Base-by-base conservation (phyloP, 441 rosid genomes). In the California macrophylla region DNA sequence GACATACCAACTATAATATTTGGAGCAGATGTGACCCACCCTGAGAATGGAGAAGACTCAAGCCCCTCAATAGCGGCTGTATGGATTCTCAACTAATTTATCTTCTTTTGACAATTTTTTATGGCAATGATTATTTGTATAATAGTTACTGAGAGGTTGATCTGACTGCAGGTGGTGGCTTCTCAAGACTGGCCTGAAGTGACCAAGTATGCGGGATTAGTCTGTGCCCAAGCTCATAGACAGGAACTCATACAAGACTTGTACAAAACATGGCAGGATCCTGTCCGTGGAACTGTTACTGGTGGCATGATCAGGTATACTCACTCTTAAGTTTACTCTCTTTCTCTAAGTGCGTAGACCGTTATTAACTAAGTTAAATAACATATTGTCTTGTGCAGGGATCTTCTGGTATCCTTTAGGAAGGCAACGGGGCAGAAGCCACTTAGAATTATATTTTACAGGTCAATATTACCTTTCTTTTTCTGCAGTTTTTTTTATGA, bases 101-200 rank as follows among this genome's bases (percentile, higher is more conserved):
- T 30, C 16, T 21, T 68, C 34, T 25, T 62, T 26, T 3, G 34
- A 65, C 34, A 38, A 2, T n/a, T 5, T 66, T 13, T 20, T 50
- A 5, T 28, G 52, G 23, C 13, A 16, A 16, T 12, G 6, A 24
- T 42, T 61, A n/a, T n/a, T 60, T 21, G 58, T 65, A 60, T 29
- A 21, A 26, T 28, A 60, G 58, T 56, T 77, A 52, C 66, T 77
- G 67, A 79, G 67, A 25, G 23, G 30, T 66, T 13, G 52, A 52
- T 76, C 69, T 24, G 34, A 45, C 52, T 78, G 66, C 77, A 93
- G 98, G 98, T 93, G 45, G 98, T 93, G 69, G 98, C 98, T 71
- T 93, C 98, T 50, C 98, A 93, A 75, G 98, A 93, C 76, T 93
- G 98, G 98, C 98, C 98, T 52, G 98, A 93, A 84, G 98, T 93